phyloP scores from a whole-genome alignment of 2,329 filamentous ascomycete species.

The Epichloe bromicola region DNA sequence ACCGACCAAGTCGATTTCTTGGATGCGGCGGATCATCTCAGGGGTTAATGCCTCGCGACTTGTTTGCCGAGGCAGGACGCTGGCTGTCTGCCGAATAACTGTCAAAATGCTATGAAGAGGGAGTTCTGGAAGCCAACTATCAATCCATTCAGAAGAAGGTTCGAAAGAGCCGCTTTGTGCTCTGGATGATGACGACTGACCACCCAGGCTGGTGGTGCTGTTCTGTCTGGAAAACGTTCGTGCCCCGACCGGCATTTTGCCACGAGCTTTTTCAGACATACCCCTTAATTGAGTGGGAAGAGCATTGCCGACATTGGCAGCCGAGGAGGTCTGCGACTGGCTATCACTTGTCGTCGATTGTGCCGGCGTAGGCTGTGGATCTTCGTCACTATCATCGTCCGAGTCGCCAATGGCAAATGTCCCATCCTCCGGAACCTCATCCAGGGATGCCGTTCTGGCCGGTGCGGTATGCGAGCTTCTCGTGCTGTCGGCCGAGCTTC shows the following conservation, averaged over 20 bases:
- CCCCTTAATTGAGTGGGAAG: conserved; percentile 72
- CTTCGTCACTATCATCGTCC: conserved; percentile 49
- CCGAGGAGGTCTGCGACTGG: conserved; percentile 54
- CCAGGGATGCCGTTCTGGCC: conserved; percentile 14
- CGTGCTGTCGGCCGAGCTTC: conserved; percentile 55
- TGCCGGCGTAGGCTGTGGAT: conserved; percentile 42
- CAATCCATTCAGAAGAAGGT: conserved; percentile 75
- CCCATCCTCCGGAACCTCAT: conserved; percentile 44
- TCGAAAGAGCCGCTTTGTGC: conserved; percentile 51
- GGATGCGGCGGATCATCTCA: conserved; percentile 41
- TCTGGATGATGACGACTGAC: conserved; percentile 45
- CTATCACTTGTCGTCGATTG: conserved; percentile 52
- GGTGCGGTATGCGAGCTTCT: conserved; percentile 40
- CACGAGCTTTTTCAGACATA: conserved; percentile 94
- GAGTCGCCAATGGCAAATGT: conserved; percentile 85
- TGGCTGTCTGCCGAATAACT: conserved; percentile 54
- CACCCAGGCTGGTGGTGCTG: conserved; percentile 68
- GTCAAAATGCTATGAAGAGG: conserved; percentile 78
- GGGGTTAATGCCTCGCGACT: conserved; percentile 28
- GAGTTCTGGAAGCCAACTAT: conserved; percentile 84
- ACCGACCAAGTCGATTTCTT: conserved; percentile 49
- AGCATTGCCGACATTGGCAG: conserved; percentile 57
- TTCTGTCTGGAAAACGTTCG: conserved; percentile 82
- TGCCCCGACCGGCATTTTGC: conserved; percentile 81
- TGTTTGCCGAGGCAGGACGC: conserved; percentile 40